Conservation (phyloP, 805 yeast species). For the Sugiyamaella marilandica region DNA sequence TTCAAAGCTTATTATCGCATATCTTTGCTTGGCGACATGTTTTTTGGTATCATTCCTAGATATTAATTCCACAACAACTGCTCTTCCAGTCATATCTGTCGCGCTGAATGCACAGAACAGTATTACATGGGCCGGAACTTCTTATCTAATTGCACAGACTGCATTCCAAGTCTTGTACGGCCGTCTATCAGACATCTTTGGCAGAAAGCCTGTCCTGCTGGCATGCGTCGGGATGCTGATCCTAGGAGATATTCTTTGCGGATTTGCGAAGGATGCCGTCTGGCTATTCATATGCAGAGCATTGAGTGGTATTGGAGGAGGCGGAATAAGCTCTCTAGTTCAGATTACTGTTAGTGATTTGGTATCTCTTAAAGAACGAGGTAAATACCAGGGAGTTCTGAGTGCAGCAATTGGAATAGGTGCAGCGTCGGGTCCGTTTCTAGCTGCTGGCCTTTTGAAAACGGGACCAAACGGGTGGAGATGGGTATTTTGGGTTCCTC, state of each 20-base stretch:
- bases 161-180: conserved; percentile 60
- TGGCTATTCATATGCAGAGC: conserved; percentile 47
- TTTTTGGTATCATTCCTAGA: conserved; percentile 41
- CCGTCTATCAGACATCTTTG: conserved; percentile 45
- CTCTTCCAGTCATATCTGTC: conserved; percentile 43
- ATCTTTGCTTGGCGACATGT: not conserved
- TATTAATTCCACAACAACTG: conserved; percentile 46
- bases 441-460: conserved; percentile 46
- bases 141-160: conserved; percentile 47
- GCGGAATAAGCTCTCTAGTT: conserved; percentile 46
- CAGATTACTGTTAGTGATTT: conserved; percentile 53
- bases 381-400: conserved; percentile 52
- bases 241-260: conserved; percentile 44
- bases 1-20: not conserved
- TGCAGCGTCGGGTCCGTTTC: conserved; percentile 50
- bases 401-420: conserved; percentile 50
- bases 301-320: conserved; percentile 51
- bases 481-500: conserved; percentile 45
- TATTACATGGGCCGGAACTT: conserved; percentile 58
- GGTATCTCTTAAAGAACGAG: conserved; percentile 50
- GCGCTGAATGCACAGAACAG: conserved; percentile 45
- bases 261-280: conserved; percentile 42
- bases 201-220: conserved; percentile 50
- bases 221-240: conserved; percentile 50
- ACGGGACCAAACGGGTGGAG: conserved; percentile 41